Evolutionary conservation across 441 rosid species (phyloP).

Genomic region (Euphorbia schlechtendalii): DNA sequence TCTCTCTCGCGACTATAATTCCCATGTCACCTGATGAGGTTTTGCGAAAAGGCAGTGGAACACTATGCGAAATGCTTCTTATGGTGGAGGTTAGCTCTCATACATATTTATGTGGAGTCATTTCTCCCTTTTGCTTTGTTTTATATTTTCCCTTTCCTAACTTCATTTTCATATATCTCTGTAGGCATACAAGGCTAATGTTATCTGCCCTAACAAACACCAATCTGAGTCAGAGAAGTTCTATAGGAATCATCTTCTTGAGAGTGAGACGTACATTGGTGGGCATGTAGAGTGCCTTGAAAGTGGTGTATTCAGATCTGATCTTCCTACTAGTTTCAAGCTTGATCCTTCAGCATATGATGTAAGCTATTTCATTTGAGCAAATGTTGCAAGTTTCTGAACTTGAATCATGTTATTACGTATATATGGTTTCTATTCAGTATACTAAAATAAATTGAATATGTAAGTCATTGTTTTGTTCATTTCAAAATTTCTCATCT

Average conservation of each 20-base stretch:
- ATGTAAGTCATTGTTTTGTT: slow-evolving; percentile 3
- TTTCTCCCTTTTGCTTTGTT: slow-evolving; percentile 16
- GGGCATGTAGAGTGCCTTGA: slow-evolving; percentile 99
- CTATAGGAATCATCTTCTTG: slow-evolving; percentile 75
- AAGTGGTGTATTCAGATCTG: slow-evolving; percentile 99
- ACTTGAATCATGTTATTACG: not conserved
- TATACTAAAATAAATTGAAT: no score
- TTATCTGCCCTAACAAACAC: slow-evolving; percentile 97
- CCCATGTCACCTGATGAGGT: slow-evolving; percentile 99
- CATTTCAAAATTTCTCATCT: not conserved
- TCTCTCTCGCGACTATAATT: slow-evolving; percentile 94
- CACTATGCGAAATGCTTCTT: slow-evolving; percentile 99
- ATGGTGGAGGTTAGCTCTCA: slow-evolving; percentile 84
- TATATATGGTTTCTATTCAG: no score
- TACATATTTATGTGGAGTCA: slow-evolving; percentile 19
- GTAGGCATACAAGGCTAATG: slow-evolving; percentile 93
- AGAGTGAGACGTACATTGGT: slow-evolving; percentile 97
- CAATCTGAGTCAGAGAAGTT: slow-evolving; percentile 91
- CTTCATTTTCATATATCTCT: slow-evolving; percentile 24
- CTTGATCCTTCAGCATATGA: slow-evolving; percentile 76
- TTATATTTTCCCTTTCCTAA: slow-evolving; percentile 17
- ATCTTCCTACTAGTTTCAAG: slow-evolving; percentile 89
- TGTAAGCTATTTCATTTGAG: slow-evolving; percentile 38
- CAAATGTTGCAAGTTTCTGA: not conserved
- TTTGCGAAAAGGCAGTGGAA: slow-evolving; percentile 98